These are phyloP conservation scores for Myxozyma lipomycoides DNA, from an alignment of 805 yeast species.

Conservation along the genomic window DNA sequence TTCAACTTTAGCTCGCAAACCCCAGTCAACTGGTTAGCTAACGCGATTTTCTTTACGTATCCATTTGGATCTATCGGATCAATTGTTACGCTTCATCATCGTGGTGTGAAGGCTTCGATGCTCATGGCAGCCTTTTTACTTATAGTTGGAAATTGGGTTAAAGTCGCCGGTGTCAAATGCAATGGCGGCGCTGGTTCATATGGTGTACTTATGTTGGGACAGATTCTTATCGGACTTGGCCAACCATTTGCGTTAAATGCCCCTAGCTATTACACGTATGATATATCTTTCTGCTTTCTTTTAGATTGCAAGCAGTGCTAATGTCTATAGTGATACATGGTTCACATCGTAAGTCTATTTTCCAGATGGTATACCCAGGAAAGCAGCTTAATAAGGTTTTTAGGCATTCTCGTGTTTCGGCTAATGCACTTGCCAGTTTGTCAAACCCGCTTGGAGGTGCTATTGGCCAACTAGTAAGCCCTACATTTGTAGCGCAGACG, in stretches of 20 bases:
- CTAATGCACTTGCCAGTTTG: constrained; percentile 37
- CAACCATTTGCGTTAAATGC: constrained; percentile 37
- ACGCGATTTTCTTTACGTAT: constrained; percentile 35
- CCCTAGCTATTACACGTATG: constrained; percentile 33
- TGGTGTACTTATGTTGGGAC: constrained; percentile 37
- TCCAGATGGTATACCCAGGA: not conserved
- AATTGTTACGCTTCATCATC: constrained; percentile 29
- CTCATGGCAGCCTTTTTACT: constrained; percentile 30
- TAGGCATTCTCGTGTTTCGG: constrained; percentile 35
- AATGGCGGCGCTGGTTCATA: constrained; percentile 26
- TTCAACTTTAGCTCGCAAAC: constrained; percentile 29
- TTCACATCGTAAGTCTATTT: constrained; percentile 30
- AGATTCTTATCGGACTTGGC: constrained; percentile 37
- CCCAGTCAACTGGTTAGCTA: constrained; percentile 38
- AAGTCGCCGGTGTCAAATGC: constrained; percentile 33
- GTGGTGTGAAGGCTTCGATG: constrained; percentile 31
- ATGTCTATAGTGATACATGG: constrained; percentile 32
- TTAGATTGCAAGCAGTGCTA: too few species aligned
- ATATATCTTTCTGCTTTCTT: not conserved
- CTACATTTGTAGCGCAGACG: constrained; percentile 33
- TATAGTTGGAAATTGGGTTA: constrained; percentile 34
- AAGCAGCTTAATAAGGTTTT: too few species aligned
- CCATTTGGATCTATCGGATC: constrained; percentile 32
- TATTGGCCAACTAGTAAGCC: constrained; percentile 37
- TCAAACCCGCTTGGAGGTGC: constrained; percentile 39